Evolutionary conservation across 768 basidiomycete genomes (phyloP).

Genomic region (Pulveroboletus frians): DNA sequence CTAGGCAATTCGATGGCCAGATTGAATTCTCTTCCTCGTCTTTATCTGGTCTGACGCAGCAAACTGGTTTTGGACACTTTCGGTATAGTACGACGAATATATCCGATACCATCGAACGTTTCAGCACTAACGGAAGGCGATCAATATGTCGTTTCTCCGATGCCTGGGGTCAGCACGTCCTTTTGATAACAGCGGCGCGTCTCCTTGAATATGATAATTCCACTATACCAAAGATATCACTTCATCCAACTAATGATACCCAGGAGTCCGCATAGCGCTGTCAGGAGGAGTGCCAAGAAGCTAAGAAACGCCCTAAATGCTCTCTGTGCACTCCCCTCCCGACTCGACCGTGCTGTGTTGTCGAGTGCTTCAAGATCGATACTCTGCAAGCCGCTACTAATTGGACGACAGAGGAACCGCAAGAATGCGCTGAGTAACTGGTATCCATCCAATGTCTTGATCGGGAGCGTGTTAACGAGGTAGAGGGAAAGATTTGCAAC

Average conservation of each 20-base stretch:
- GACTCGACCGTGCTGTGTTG: not conserved
- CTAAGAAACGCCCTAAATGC: conserved; percentile 13
- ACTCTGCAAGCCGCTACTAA: not conserved
- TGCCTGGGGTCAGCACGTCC: no score
- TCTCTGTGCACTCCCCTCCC: conserved; percentile 14
- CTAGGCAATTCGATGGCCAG: no score
- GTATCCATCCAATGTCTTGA: conserved; percentile 67
- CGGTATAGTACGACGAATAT: no score
- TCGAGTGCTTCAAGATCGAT: conserved; percentile 22
- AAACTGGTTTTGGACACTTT: no score
- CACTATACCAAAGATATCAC: conserved; percentile 4
- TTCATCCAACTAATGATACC: conserved; percentile 14
- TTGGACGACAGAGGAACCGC: conserved; percentile 17
- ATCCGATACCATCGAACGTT: no score
- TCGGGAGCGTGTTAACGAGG: conserved; percentile 76
- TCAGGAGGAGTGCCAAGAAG: conserved; percentile 17
- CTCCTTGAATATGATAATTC: no score
- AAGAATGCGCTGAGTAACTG: conserved; percentile 43
- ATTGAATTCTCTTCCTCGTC: no score
- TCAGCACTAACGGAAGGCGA: no score
- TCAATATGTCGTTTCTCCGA: no score
- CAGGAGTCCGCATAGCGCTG: conserved; percentile 21
- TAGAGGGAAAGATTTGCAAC: conserved; percentile 73
- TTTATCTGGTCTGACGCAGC: no score
- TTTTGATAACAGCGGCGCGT: no score